Conservation (phyloP, 805 yeast genomes). For the Hanseniaspora lachancei region DNA sequence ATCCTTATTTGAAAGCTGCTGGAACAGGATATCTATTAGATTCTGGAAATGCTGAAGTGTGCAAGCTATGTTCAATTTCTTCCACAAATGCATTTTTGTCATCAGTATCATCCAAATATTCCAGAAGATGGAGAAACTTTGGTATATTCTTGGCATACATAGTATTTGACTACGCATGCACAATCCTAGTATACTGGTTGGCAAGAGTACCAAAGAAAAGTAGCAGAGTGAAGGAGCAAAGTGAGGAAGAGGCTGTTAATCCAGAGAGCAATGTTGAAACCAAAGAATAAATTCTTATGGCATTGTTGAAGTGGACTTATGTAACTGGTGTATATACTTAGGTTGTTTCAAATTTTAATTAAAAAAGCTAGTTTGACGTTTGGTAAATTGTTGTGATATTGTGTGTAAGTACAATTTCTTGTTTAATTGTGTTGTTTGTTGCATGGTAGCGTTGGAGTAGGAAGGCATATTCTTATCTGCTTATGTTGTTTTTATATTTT, state of each 20-base stretch:
- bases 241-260: neutral
- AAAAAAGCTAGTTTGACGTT: too few relatives aligned
- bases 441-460: too few relatives aligned
- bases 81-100: conserved; percentile 43
- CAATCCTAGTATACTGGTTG: conserved; percentile 39
- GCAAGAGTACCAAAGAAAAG: conserved; percentile 48
- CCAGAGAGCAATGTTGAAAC: neutral
- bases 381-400: too few relatives aligned
- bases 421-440: too few relatives aligned
- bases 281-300: neutral
- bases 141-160: conserved; percentile 44
- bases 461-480: neutral
- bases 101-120: conserved; percentile 22
- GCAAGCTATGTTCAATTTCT: conserved; percentile 43
- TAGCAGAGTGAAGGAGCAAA: neutral
- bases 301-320: neutral
- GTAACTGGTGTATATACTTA: too few relatives aligned
- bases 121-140: conserved; percentile 42
- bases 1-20: conserved; percentile 15
- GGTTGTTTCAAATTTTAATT: too few relatives aligned
- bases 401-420: too few relatives aligned
- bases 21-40: conserved; percentile 20
- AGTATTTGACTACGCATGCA: conserved; percentile 31
- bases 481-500: neutral
- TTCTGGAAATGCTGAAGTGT: conserved; percentile 32